Evolutionary conservation across 2,329 filamentous ascomycete species (phyloP).

Genomic region (Aspergillus sp.): DNA sequence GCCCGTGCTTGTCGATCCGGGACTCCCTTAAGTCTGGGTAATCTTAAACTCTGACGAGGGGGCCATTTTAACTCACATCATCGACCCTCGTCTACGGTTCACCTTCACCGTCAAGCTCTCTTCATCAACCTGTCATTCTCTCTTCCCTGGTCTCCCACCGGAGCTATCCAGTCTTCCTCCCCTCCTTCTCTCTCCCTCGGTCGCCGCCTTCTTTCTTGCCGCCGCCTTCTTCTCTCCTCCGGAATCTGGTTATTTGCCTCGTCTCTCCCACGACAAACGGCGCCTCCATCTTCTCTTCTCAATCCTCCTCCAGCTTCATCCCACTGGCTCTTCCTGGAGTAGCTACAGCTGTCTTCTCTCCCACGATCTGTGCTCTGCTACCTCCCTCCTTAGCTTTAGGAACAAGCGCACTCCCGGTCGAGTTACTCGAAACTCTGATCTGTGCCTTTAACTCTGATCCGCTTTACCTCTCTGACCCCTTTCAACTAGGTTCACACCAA

Average conservation of each 20-base stretch:
- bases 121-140: constrained; percentile 20
- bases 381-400: background rate
- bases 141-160: constrained; percentile 8
- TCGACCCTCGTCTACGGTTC: constrained; percentile 20
- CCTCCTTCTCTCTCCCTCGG: constrained; percentile 11
- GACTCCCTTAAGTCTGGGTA: constrained; percentile 28
- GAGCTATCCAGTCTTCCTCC: constrained; percentile 9
- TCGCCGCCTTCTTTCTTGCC: background rate
- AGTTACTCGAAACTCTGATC: constrained; percentile 20
- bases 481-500: constrained; percentile 19
- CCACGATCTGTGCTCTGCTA: too few species aligned
- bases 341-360: too few species aligned
- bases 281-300: too few species aligned
- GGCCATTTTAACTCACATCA: constrained; percentile 20
- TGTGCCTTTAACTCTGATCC: constrained; percentile 21
- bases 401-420: background rate
- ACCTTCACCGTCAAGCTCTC: constrained; percentile 14
- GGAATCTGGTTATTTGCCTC: too few species aligned
- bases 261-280: too few species aligned
- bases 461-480: constrained; percentile 18
- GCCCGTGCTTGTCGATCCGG: constrained; percentile 27
- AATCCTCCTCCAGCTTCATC: too few species aligned
- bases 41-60: constrained; percentile 20
- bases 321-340: too few species aligned
- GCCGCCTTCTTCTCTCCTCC: too few species aligned